These are phyloP conservation scores for Suillus plorans DNA, from an alignment of 768 basidiomycete genomes.

Conservation along the genomic window DNA sequence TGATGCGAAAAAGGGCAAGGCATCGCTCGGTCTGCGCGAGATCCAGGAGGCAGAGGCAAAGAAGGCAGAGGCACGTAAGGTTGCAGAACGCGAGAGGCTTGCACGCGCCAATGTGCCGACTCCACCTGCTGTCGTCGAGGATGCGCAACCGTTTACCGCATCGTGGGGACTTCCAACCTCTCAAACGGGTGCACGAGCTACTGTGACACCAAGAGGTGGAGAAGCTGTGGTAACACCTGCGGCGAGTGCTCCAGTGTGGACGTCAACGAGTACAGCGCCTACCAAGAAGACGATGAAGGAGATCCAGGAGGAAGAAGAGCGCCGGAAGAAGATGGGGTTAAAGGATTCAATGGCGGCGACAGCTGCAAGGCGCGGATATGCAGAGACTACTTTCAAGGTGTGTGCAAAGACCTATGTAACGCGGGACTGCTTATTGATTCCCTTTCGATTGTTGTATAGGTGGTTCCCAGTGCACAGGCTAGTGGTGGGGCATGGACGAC, in stretches of 20 bases:
- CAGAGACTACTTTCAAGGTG: conserved; percentile 78
- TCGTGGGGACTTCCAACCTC: conserved; percentile 89
- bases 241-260: conserved; percentile 65
- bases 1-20: conserved; percentile 57
- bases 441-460: conserved; percentile 22
- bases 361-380: conserved; percentile 69
- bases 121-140: conserved; percentile 44
- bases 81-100: conserved; percentile 65
- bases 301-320: conserved; percentile 97
- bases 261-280: conserved; percentile 52
- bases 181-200: conserved; percentile 60
- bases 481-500: conserved; percentile 79
- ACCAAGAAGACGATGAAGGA: conserved; percentile 96
- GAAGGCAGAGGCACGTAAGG: conserved; percentile 74
- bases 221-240: conserved; percentile 27
- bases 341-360: conserved; percentile 61
- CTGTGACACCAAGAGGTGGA: conserved; percentile 43
- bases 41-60: conserved; percentile 94
- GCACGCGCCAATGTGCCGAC: conserved; percentile 45
- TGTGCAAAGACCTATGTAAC: conserved; percentile 10
- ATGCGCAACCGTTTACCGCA: conserved; percentile 59
- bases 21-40: conserved; percentile 73
- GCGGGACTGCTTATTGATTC: conserved; percentile 5
- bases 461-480: conserved; percentile 26
- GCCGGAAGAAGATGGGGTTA: conserved; percentile 63